A percentile compares a stretch with the other conserved stretches of the same genome.
These are phyloP conservation scores for Plantago coronopus DNA, from an alignment of 305 asterid species.

Conservation along the genomic window DNA sequence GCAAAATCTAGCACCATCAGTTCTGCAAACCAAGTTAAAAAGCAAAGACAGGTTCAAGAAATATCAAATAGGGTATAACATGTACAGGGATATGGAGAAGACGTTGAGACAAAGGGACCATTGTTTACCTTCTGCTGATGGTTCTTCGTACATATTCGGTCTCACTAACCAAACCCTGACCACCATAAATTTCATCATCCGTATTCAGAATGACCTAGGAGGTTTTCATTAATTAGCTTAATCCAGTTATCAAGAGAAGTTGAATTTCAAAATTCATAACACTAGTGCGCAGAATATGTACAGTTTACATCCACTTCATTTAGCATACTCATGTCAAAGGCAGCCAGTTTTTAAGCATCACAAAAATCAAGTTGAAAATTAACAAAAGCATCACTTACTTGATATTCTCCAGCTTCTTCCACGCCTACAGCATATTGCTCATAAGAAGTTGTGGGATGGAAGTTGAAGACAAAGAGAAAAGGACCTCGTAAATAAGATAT, in stretches of 20 bases:
- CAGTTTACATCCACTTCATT: background rate
- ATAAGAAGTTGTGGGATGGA: conserved; percentile 71
- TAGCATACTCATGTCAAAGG: too few relatives aligned
- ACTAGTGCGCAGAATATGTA: background rate
- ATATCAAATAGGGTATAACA: background rate
- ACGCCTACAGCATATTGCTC: conserved; percentile 69
- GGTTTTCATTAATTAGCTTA: conserved; percentile 23
- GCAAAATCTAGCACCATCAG: conserved; percentile 68
- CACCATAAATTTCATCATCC: conserved; percentile 78
- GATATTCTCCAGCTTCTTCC: conserved; percentile 97
- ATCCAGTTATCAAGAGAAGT: conserved; percentile 12
- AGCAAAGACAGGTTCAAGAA: conserved; percentile 4
- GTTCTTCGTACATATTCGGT: conserved; percentile 65
- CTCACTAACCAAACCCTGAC: conserved; percentile 58
- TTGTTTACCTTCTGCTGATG: conserved; percentile 54
- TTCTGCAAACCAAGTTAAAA: conserved; percentile 45
- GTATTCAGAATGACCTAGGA: conserved; percentile 69
- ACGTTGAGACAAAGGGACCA: conserved; percentile 13
- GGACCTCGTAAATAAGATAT: conserved; percentile 84
- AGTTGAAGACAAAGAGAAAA: conserved; percentile 74
- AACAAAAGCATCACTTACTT: conserved; percentile 50
- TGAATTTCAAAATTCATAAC: conserved; percentile 9
- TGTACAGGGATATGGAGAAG: conserved; percentile 12
- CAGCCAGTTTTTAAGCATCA: conserved; percentile 13
- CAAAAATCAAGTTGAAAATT: conserved; percentile 13